phyloP scores from a whole-genome alignment of 139 green algal genomes.

The Coelastrella sp. region DNA sequence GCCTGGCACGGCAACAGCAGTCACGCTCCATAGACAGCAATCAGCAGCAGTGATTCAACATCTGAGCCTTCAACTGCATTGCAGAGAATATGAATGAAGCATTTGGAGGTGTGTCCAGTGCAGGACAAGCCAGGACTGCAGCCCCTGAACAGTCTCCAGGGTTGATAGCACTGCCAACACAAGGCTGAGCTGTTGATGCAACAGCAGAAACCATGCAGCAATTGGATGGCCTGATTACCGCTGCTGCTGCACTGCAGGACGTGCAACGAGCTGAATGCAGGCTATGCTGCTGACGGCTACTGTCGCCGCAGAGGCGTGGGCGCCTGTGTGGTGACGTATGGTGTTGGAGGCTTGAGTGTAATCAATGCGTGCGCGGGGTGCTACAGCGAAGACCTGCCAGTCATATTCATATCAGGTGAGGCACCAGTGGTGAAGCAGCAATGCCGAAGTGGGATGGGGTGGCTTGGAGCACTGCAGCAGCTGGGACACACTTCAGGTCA shows the following conservation, averaged over 20 bases:
- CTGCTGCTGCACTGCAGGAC: conserved; percentile 3
- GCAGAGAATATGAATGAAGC: too few relatives aligned
- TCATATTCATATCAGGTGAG: conserved; percentile 42
- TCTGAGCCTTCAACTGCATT: too few relatives aligned
- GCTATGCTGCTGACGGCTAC: conserved; percentile 86
- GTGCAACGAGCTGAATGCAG: conserved; percentile 92
- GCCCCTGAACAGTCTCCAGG: too few relatives aligned
- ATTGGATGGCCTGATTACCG: too few relatives aligned
- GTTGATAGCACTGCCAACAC: too few relatives aligned
- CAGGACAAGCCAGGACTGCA: too few relatives aligned
- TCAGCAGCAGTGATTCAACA: not conserved
- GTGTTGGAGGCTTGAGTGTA: conserved; percentile 68
- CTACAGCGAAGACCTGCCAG: conserved; percentile 50
- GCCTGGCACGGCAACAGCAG: not conserved
- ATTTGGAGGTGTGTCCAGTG: too few relatives aligned
- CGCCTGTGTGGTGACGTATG: conserved; percentile 75
- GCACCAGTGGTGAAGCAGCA: not conserved
- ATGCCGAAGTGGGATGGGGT: too few relatives aligned
- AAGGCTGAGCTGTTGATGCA: too few relatives aligned
- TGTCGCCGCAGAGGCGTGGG: conserved; percentile 58
- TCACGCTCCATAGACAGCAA: not conserved
- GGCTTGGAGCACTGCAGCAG: too few relatives aligned
- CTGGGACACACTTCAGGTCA: too few relatives aligned
- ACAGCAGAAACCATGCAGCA: too few relatives aligned
- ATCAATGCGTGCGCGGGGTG: conserved; percentile 35